Base-by-base conservation (phyloP, 345 rosid species). In the Aquilaria yunnanensis region DNA sequence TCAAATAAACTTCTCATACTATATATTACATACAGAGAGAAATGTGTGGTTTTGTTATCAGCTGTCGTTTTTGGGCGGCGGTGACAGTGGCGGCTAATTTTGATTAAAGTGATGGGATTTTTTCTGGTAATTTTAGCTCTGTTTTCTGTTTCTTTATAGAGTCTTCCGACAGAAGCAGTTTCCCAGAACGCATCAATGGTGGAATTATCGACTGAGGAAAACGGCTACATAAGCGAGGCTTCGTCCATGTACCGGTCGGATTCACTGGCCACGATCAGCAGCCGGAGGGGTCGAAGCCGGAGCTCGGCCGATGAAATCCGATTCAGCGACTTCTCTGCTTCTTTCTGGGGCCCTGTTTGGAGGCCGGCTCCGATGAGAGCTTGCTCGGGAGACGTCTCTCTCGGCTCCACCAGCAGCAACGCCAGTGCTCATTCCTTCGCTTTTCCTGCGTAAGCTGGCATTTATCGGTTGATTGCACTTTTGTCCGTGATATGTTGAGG, bases 371-470 rank as follows among this genome's bases (percentile, higher is more conserved):
- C 68, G 43, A 37, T 37, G 43, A 37, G 43, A 37, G 43, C 32
- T 32, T 37, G 31, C 48, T 67, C 71, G 1, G 64, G 73, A 29
- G 67, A 67, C 57, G n/a, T 66, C 56, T 74, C 77, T 32, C 23
- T 59, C 43, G 43, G 48, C 53, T 77, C 79, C 57, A 73, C 14
- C 45, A 73, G 70, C 60, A 74, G 77, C 52, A 64, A 59, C 43
- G 45, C 66, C 64, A 71, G 79, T 62, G 70, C 72, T 9, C 52
- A 12, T 14, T 74, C 82, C 2, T 81, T 81, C 48, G 72, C 76
- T 31, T 81, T 81, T 59, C 85, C 85, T 16, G 32, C 72, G 85
- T 77, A 81, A 71, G 56, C 55, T 51, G 51, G 13, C 37, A 4
- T 29, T 9, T 29, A 4, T 10, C 56, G 6, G 13, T 12, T 56